Evolutionary conservation across 1,139 yeast species (phyloP).

Genomic region (Pichia sp.): DNA sequence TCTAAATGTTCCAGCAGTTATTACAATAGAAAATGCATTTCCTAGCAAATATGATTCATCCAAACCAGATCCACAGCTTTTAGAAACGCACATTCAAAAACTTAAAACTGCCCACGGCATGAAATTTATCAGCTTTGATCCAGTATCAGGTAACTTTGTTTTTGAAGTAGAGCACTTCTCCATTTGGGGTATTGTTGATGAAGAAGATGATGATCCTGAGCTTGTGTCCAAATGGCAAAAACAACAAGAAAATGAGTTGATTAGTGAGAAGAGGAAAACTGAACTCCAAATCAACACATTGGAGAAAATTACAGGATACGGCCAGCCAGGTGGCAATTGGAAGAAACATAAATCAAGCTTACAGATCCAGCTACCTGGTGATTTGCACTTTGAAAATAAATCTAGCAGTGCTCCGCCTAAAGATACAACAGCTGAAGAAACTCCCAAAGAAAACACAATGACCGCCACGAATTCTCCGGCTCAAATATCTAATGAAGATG

Average conservation of each 20-base stretch:
- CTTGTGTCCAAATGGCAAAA: constrained; percentile 28
- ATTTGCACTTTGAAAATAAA: constrained; percentile 13
- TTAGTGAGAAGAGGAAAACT: constrained; percentile 17
- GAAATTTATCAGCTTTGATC: constrained; percentile 75
- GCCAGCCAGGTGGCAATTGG: constrained; percentile 17
- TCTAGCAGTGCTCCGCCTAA: too few species aligned
- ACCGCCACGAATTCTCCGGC: constrained; percentile 11
- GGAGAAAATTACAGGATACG: constrained; percentile 18
- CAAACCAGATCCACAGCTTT: constrained; percentile 33
- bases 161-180: constrained; percentile 88
- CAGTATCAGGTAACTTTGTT: constrained; percentile 68
- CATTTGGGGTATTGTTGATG: constrained; percentile 82
- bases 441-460: neutral
- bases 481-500: neutral
- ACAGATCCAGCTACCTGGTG: constrained; percentile 19
- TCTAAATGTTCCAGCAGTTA: constrained; percentile 76
- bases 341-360: constrained; percentile 16
- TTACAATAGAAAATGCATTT: constrained; percentile 61
- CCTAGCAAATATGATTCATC: constrained; percentile 38
- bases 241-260: constrained; percentile 31
- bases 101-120: constrained; percentile 54
- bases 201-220: constrained; percentile 43
- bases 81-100: constrained; percentile 41
- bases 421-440: neutral
- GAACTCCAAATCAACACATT: constrained; percentile 19